phyloP scores from a whole-genome alignment of 257 asterid species.

The Solanum chiquidenum region DNA sequence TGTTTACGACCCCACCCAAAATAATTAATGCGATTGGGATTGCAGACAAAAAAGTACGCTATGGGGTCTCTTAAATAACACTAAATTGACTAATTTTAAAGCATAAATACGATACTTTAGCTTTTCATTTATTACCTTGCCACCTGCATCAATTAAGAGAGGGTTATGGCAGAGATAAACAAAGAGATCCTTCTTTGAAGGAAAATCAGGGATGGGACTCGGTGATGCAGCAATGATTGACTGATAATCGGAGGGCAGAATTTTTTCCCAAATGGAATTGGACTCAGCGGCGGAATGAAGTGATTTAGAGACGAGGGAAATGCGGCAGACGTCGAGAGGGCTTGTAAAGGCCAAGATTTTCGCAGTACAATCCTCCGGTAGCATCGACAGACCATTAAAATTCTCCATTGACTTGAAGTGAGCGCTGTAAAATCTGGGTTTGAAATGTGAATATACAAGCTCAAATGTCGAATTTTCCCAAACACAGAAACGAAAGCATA shows the following conservation, averaged over 20 bases:
- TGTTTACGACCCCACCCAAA: background rate
- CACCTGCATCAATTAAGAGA: conserved; percentile 1
- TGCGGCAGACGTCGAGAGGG: background rate
- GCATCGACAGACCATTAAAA: background rate
- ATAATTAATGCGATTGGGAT: background rate
- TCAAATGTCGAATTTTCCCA: background rate
- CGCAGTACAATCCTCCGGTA: background rate
- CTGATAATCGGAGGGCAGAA: background rate
- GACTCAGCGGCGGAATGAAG: background rate
- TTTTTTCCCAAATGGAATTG: background rate
- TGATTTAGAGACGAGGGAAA: background rate
- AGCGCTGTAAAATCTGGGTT: background rate
- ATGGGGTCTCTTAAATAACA: background rate
- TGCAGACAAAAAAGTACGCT: background rate
- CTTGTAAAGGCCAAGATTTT: background rate
- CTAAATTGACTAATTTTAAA: too few relatives aligned
- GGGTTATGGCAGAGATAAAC: background rate
- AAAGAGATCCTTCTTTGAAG: background rate
- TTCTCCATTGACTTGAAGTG: background rate
- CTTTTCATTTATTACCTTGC: background rate
- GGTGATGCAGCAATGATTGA: background rate
- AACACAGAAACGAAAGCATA: too few relatives aligned
- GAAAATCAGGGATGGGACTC: background rate
- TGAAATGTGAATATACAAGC: background rate
- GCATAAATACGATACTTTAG: background rate